A percentile compares a stretch with the other conserved stretches of the same genome.
Evolutionary conservation across 2,329 filamentous ascomycete species (phyloP).

Genomic region (Alternaria infectoria): DNA sequence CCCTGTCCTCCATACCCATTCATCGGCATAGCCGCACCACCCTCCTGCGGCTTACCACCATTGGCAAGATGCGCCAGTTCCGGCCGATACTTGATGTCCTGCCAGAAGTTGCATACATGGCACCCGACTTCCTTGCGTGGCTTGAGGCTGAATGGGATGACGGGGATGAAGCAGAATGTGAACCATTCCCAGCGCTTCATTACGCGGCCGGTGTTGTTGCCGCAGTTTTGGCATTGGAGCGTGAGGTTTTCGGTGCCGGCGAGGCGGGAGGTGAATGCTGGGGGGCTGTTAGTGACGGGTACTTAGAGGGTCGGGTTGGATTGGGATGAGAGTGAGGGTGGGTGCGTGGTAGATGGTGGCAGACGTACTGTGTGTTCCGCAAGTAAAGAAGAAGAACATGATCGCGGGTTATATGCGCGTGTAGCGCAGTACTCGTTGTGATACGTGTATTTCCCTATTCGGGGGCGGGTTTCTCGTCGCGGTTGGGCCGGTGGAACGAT

Average conservation of each 20-base stretch:
- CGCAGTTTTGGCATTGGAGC: conserved; percentile 60
- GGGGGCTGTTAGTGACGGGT: too few species aligned
- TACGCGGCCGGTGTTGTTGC: conserved; percentile 52
- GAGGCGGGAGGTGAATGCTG: conserved; percentile 56
- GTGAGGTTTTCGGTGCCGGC: conserved; percentile 58
- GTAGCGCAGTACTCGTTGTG: neutral
- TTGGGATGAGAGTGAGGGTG: too few species aligned
- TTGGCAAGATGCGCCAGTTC: conserved; percentile 14
- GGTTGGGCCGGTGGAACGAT: neutral
- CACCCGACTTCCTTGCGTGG: conserved; percentile 70
- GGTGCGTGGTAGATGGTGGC: too few species aligned
- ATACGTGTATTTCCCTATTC: neutral
- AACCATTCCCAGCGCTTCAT: conserved; percentile 63
- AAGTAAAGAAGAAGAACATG: conserved; percentile 60
- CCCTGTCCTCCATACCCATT: neutral
- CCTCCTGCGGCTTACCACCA: too few species aligned
- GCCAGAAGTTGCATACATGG: conserved; percentile 77
- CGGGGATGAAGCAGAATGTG: conserved; percentile 78
- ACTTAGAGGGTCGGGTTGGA: too few species aligned
- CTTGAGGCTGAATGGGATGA: conserved; percentile 71
- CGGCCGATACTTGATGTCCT: conserved; percentile 58
- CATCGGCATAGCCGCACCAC: conserved; percentile 23
- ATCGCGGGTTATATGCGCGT: conserved; percentile 3
- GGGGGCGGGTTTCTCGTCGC: neutral
- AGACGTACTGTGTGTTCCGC: conserved; percentile 58